These are phyloP conservation scores for Agaricus sinodeliciosus DNA, from an alignment of 768 basidiomycete species.

Conservation along the genomic window DNA sequence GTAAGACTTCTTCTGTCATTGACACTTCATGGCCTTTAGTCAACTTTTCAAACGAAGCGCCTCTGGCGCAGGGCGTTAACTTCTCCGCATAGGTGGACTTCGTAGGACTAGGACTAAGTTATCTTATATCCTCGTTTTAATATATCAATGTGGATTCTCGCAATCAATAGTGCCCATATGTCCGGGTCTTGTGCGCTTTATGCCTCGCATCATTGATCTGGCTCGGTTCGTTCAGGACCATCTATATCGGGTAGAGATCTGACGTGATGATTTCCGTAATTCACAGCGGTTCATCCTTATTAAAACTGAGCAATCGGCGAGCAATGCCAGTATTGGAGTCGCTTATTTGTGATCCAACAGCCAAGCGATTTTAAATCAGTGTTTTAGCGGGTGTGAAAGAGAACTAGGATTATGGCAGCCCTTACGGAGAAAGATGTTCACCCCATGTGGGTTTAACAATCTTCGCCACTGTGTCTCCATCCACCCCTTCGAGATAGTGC, in stretches of 20 bases:
- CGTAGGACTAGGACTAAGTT: conserved; percentile 8
- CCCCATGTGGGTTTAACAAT: conserved; percentile 6
- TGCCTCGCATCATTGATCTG: not conserved
- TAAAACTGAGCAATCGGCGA: conserved; percentile 8
- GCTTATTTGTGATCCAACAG: not conserved
- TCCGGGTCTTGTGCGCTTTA: not conserved
- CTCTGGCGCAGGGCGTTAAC: conserved; percentile 88
- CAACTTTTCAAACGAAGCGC: conserved; percentile 87
- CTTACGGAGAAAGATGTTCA: conserved; percentile 1
- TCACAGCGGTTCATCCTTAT: conserved; percentile 14
- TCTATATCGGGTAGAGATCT: conserved; percentile 8
- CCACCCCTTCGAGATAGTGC: not conserved
- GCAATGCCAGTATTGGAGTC: not conserved
- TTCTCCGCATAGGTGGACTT: conserved; percentile 45
- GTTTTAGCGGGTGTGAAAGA: conserved; percentile 9
- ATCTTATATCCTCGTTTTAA: not conserved
- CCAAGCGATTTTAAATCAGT: conserved; percentile 2
- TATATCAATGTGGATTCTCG: not conserved
- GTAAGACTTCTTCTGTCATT: not conserved
- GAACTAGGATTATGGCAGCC: conserved; percentile 4
- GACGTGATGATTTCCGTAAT: conserved; percentile 6
- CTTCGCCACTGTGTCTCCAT: not conserved
- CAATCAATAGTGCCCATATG: not conserved
- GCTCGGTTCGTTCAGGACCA: conserved; percentile 1
- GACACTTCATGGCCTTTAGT: conserved; percentile 29